Conservation (phyloP, 768 basidiomycete species). For the Macrolepiota dolichaula region DNA sequence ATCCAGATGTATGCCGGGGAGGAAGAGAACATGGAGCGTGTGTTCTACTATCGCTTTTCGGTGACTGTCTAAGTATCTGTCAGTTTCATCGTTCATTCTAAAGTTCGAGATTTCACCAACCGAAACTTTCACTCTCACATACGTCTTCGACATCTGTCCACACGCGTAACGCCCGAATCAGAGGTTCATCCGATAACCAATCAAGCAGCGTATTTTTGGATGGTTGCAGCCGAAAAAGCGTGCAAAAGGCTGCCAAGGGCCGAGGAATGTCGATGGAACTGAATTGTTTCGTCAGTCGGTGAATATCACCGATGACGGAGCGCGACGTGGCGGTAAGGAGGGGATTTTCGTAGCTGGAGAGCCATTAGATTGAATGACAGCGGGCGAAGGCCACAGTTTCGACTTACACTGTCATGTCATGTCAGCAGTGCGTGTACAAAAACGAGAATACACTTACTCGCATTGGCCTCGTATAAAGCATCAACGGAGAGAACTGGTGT, state of each 20-base stretch:
- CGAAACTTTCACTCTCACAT: conserved; percentile 77
- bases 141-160: conserved; percentile 78
- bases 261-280: conserved; percentile 65
- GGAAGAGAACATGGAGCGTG: conserved; percentile 70
- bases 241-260: conserved; percentile 57
- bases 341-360: conserved; percentile 73
- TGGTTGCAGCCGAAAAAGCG: conserved; percentile 46
- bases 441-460: conserved; percentile 43
- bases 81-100: background rate
- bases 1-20: conserved; percentile 67
- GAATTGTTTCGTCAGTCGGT: conserved; percentile 56
- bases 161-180: conserved; percentile 62
- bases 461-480: conserved; percentile 68
- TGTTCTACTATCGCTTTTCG: conserved; percentile 75
- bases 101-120: conserved; percentile 29
- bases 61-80: conserved; percentile 56
- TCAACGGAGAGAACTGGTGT: conserved; percentile 51
- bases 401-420: conserved; percentile 37
- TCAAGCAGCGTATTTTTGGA: conserved; percentile 23
- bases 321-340: conserved; percentile 73
- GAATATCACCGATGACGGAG: conserved; percentile 68
- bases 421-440: conserved; percentile 7
- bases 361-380: conserved; percentile 12
- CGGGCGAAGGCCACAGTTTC: background rate
- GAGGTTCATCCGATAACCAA: conserved; percentile 30